Evolutionary conservation across 495 filamentous ascomycete genomes (phyloP).

Genomic region (Podospora didyma): DNA sequence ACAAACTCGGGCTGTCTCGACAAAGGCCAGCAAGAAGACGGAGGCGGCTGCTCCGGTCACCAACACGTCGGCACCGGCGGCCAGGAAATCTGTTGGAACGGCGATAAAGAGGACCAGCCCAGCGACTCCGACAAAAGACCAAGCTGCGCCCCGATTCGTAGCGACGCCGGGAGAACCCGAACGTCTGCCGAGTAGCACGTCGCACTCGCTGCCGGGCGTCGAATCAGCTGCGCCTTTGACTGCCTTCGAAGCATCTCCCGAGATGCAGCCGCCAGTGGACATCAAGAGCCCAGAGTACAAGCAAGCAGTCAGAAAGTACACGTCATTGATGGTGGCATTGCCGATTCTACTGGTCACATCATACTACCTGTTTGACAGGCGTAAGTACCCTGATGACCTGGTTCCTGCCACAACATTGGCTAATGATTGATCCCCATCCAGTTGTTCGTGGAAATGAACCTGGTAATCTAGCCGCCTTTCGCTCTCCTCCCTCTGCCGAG

Average conservation of each 20-base stretch:
- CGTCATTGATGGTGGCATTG: conserved; percentile 37
- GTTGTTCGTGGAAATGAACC: conserved; percentile 22
- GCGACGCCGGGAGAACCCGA: too few species aligned
- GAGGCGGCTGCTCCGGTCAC: not conserved
- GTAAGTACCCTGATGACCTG: conserved; percentile 21
- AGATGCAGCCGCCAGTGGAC: conserved; percentile 20
- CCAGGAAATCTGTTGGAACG: not conserved
- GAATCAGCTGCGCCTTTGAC: not conserved
- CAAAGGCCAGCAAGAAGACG: conserved; percentile 7
- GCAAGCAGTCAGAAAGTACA: conserved; percentile 32
- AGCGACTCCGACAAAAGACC: not conserved
- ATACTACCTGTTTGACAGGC: conserved; percentile 38
- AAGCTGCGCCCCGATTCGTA: not conserved
- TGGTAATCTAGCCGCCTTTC: conserved; percentile 3
- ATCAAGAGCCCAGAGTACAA: conserved; percentile 38
- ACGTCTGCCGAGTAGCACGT: too few species aligned
- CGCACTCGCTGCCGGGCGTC: too few species aligned
- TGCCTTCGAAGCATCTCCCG: not conserved
- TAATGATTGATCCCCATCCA: conserved; percentile 4
- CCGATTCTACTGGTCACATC: conserved; percentile 45
- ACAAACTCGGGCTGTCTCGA: conserved; percentile 8
- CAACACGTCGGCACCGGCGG: too few species aligned
- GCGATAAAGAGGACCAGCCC: not conserved
- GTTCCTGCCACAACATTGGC: not conserved
- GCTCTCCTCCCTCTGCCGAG: not conserved